Base-by-base conservation (phyloP, 2,329 filamentous ascomycete genomes). In the Cladosporium sphaerospermum region DNA sequence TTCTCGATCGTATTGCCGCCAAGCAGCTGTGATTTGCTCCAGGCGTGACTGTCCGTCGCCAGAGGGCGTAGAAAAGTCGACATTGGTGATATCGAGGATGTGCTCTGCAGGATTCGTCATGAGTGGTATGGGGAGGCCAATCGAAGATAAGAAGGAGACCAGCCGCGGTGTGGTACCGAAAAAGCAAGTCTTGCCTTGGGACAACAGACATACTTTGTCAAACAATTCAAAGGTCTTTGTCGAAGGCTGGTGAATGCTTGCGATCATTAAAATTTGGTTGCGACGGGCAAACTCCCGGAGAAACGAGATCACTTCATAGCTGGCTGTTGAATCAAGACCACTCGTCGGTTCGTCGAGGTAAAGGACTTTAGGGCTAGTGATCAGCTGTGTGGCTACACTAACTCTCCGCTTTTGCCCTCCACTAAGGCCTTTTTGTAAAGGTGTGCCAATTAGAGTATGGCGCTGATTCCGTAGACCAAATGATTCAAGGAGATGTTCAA, bases 291-390 rank as follows among this genome's bases (percentile, higher is more conserved):
- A 77, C 8, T 76, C 73, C 63, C 79, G 82, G 45, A 92, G 78
- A 65, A 87, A 90, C 2, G 76, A 84, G 52, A 92, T 82, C 18
- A 95, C 86, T 67, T 95, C 87, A 59, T 76, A 84, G 54, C 85
- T 88, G 0, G 85, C 84, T 0, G 83, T 83, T 6, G 87, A 91
- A 67, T 95, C 89, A 9, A 95, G 74, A 7, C 89, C 89, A 59
- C 85, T 89, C 0, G 89, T 95, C 0, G 88, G 88, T 69, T 93
- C 88, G 64, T 93, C 88, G 33, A 95, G 72, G 64, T 95, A 93
- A 19, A 95, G 69, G 7, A 95, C 83, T 68, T 85, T 88, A 0
- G 89, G 89, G 54, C 79, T 83, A 1, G 88, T 92, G 62, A 95
- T 87, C 33, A 95, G 77, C 64, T 89, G 87, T 56, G 85, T 86